Evolutionary conservation across 2,329 filamentous ascomycete genomes (phyloP).

Genomic region (Coniella lustricola): DNA sequence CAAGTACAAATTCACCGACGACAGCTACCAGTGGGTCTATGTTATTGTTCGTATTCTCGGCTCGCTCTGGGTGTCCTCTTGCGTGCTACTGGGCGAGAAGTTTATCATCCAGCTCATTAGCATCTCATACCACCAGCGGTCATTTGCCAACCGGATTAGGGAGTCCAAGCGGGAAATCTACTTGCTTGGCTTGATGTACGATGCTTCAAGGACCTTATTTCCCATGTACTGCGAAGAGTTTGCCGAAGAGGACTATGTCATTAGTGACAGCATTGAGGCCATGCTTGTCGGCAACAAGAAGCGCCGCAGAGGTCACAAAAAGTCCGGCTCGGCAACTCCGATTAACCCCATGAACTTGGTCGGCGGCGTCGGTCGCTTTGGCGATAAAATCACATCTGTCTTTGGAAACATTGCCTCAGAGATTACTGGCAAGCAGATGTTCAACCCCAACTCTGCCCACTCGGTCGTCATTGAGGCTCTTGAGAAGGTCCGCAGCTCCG

Average conservation of each 20-base stretch:
- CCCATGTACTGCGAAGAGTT: constrained; percentile 91
- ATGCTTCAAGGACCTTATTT: constrained; percentile 81
- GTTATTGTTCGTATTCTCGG: constrained; percentile 58
- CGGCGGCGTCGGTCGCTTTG: constrained; percentile 67
- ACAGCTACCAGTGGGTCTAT: constrained; percentile 44
- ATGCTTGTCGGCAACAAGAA: constrained; percentile 50
- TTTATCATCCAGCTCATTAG: constrained; percentile 75
- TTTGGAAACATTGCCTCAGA: constrained; percentile 93
- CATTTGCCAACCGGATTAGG: constrained; percentile 76
- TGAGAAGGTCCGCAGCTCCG: constrained; percentile 74
- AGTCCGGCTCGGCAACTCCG: constrained; percentile 61
- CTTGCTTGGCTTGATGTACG: constrained; percentile 78
- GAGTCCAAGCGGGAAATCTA: constrained; percentile 82
- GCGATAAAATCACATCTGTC: constrained; percentile 86
- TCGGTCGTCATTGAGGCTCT: constrained; percentile 84
- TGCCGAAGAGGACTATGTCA: constrained; percentile 82
- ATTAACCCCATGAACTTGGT: constrained; percentile 58
- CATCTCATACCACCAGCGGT: constrained; percentile 78
- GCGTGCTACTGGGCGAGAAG: constrained; percentile 71
- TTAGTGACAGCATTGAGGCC: constrained; percentile 75
- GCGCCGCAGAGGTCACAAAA: constrained; percentile 29
- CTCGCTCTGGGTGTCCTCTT: constrained; percentile 59
- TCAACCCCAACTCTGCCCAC: constrained; percentile 86
- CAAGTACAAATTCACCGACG: constrained; percentile 41
- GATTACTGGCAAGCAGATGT: constrained; percentile 90